Conservation (phyloP, 257 asterid genomes). For the Ophiorrhiza pumila region DNA sequence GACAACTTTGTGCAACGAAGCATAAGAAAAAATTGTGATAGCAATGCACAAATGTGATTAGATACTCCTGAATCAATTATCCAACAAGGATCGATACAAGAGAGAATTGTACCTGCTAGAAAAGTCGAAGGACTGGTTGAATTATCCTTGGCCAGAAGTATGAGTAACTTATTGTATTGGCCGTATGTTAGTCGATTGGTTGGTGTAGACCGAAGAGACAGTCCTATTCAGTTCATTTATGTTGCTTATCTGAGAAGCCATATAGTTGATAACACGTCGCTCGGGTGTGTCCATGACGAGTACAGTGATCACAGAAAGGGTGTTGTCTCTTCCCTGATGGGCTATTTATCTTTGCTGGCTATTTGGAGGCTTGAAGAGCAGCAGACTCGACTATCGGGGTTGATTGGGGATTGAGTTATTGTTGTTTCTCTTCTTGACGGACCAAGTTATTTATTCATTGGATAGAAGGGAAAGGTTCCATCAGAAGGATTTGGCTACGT, state of each 20-base stretch:
- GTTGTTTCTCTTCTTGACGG: constrained; percentile 19
- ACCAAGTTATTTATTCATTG: constrained; percentile 6
- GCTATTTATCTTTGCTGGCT: too few relatives aligned
- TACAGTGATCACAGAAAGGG: constrained; percentile 6
- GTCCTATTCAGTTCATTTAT: neutral
- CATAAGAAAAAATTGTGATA: constrained; percentile 7
- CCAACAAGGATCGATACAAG: neutral
- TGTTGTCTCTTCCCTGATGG: constrained; percentile 5
- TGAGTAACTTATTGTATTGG: constrained; percentile 5
- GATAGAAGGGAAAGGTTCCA: constrained; percentile 6
- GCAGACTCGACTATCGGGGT: too few relatives aligned
- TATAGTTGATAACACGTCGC: neutral
- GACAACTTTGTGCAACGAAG: neutral
- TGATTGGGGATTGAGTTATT: too few relatives aligned
- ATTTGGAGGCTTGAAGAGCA: too few relatives aligned
- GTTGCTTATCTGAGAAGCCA: neutral
- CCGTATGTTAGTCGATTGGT: neutral
- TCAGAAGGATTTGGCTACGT: constrained; percentile 5
- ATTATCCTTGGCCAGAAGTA: constrained; percentile 8
- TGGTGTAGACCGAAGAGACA: neutral
- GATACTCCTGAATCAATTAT: constrained; percentile 12
- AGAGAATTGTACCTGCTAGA: constrained; percentile 3
- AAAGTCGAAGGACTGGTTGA: neutral
- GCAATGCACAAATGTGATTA: constrained; percentile 8
- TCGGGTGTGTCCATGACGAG: neutral